phyloP scores from a whole-genome alignment of 2,329 filamentous ascomycete genomes.

The Coniochaeta hoffmannii region DNA sequence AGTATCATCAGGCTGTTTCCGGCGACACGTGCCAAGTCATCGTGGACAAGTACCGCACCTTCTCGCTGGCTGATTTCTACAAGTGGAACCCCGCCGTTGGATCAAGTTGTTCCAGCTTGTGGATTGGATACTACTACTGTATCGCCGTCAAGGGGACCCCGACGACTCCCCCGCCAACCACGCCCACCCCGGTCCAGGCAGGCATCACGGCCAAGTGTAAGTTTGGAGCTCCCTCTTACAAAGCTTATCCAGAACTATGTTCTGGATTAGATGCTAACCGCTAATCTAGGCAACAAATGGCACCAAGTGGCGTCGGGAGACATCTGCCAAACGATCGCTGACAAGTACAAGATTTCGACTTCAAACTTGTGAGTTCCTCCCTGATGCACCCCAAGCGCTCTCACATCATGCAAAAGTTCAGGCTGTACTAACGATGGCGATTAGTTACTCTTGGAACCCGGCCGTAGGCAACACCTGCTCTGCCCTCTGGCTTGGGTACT shows the following conservation, averaged over 20 bases:
- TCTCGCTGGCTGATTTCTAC: neutral
- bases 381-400: neutral
- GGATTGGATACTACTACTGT: conserved; percentile 1
- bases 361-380: neutral
- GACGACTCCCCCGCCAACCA: neutral
- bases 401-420: neutral
- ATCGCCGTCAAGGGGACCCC: neutral
- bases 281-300: neutral
- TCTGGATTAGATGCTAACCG: no score
- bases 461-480: neutral
- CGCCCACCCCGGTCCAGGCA: neutral
- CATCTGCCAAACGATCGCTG: neutral
- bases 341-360: neutral
- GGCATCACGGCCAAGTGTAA: neutral
- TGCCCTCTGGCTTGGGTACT: neutral
- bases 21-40: neutral
- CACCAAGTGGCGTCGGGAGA: neutral
- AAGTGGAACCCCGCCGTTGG: neutral
- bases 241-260: no score
- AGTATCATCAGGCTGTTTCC: neutral
- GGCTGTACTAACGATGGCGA: neutral
- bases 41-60: neutral
- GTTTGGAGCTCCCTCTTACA: no score
- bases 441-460: neutral
- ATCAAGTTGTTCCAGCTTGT: neutral